phyloP scores from a whole-genome alignment of 2,329 filamentous ascomycete species.

The Talaromyces amestolkiae region DNA sequence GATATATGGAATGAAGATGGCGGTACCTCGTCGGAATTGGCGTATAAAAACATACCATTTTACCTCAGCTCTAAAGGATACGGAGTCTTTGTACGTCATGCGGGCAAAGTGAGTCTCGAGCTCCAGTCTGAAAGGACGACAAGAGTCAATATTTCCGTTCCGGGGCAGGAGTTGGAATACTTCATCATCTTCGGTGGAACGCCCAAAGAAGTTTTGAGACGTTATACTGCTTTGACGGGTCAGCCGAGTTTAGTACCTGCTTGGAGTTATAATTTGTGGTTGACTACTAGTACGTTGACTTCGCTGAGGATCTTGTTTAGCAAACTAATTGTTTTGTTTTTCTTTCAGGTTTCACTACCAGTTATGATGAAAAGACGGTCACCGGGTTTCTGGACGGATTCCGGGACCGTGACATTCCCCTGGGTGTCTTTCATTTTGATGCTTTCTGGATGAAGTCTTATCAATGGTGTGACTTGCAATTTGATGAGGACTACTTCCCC shows the following conservation, averaged over 20 bases:
- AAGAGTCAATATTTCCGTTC: conserved; percentile 66
- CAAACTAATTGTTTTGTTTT: not conserved
- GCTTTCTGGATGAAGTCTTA: conserved; percentile 77
- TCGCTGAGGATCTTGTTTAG: not conserved
- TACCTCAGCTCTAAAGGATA: conserved; percentile 63
- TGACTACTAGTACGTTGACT: conserved; percentile 56
- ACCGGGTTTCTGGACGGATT: conserved; percentile 66
- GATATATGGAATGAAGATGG: conserved; percentile 62
- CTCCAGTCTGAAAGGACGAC: conserved; percentile 71
- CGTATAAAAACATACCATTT: conserved; percentile 44
- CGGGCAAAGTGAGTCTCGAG: conserved; percentile 68
- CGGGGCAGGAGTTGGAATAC: conserved; percentile 69
- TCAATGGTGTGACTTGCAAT: conserved; percentile 72
- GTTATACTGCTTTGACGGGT: conserved; percentile 67
- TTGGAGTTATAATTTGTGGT: conserved; percentile 75
- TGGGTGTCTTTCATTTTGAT: conserved; percentile 74
- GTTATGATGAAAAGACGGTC: conserved; percentile 69
- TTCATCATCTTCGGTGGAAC: conserved; percentile 70
- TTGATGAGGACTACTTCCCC: conserved; percentile 66
- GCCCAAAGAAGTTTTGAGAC: conserved; percentile 67
- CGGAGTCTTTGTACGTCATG: conserved; percentile 71
- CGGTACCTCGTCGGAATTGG: conserved; percentile 40
- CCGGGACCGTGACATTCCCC: conserved; percentile 61
- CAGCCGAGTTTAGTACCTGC: conserved; percentile 62
- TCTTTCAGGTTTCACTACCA: conserved; percentile 59